Evolutionary conservation across 805 yeast species (phyloP), one percentile per base, ranked within the genome.

Genomic region (Candida caryicola): DNA sequence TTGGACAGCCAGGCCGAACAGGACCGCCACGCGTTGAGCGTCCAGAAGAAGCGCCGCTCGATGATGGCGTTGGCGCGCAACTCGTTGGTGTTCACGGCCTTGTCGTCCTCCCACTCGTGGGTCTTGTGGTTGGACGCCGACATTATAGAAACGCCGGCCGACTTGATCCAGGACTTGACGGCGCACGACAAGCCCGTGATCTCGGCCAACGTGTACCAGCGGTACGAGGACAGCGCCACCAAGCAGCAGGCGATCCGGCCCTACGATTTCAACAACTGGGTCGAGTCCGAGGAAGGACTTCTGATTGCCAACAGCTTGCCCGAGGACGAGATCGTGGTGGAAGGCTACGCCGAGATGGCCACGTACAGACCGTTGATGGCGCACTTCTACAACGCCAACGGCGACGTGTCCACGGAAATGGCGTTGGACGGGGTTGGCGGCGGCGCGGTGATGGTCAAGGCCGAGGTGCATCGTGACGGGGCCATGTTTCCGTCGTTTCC

Each of bases 401-500:
- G 85, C 18, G 82, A 81, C 40, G 43, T 55, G 9, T 70, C 74
- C 47, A 74, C 81, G 3, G 91, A 82, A 56, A 83, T 93, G 85
- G 78, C 77, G 32, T 73, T 93, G 43, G 98, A 93, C 60, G 99
- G 99, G 59, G 98, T 93, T 41, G 99, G 99, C 37, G 98, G 97
- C 46, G 95, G 97, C 16, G 95, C 97, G 30, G 81, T 95, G 23
- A 61, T 93, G 65, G 99, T 93, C 21, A 88, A 91, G 58, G 95
- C 97, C 8, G 97, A 90, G 50, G 99, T 93, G 37, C 99, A 93
- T 64, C 77, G 99, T 60, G 99, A 93, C 62, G 99, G 99, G 36
- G 98, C 98, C 39, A 91, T 93, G 97, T 93, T 93, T 78, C 99
- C 99, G 13, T 86, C 95, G 34, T 93, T 93, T 78, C 93, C 99